Percentiles rank a stretch among this genome's conserved stretches.
Evolutionary conservation across 129 eudicot species (phyloP).

Genomic region (Centaurea solstitialis): DNA sequence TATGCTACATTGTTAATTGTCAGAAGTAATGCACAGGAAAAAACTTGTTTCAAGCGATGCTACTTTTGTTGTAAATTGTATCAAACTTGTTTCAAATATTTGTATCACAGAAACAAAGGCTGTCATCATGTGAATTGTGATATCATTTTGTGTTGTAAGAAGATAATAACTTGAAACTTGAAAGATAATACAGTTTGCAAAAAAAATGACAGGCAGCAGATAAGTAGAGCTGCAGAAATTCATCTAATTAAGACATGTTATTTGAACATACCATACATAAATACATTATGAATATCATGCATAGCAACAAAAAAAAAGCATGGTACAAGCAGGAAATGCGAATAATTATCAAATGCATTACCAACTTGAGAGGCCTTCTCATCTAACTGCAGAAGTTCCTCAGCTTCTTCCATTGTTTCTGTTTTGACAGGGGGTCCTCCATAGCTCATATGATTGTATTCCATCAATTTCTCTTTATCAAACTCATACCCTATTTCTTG

Average conservation of each 20-base stretch:
- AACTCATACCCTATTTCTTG: constrained; percentile 69
- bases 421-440: constrained; percentile 88
- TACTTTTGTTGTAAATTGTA: not conserved
- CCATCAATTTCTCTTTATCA: constrained; percentile 57
- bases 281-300: not conserved
- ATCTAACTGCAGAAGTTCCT: constrained; percentile 49
- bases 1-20: not conserved
- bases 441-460: constrained; percentile 87
- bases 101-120: not conserved
- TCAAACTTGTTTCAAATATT: not conserved
- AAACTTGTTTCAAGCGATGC: no score
- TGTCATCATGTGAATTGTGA: not conserved
- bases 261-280: not conserved
- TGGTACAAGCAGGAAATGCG: not conserved
- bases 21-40: not conserved
- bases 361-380: constrained; percentile 73
- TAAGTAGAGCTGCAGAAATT: not conserved
- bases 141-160: not conserved
- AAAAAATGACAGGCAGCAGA: not conserved
- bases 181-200: not conserved
- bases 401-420: constrained; percentile 71
- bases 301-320: not conserved
- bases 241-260: not conserved
- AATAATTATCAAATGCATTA: constrained; percentile 21
- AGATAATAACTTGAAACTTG: not conserved